phyloP scores from a whole-genome alignment of 352 stramenopile genomes.

The Phytophthora fragariaefolia region DNA sequence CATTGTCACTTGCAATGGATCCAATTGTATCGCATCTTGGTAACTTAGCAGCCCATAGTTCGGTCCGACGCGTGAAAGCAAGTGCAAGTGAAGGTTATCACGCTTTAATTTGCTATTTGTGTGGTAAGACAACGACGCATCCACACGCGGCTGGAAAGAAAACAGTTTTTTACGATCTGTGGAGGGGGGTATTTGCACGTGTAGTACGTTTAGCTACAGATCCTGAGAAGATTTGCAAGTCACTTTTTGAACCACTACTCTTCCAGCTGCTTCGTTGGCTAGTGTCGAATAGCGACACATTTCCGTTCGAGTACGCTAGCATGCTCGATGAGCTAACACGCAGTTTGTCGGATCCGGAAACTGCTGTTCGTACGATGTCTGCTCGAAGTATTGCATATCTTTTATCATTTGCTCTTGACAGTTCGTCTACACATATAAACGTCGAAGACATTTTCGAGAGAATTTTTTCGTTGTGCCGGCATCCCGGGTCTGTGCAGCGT shows the following conservation, averaged over 20 bases:
- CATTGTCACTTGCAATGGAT: constrained; percentile 52
- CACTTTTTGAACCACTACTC: constrained; percentile 75
- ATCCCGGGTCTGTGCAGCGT: constrained; percentile 65
- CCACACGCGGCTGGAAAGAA: constrained; percentile 66
- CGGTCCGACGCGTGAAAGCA: constrained; percentile 66
- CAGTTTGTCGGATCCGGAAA: constrained; percentile 60
- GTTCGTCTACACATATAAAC: constrained; percentile 31
- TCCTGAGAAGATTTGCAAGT: constrained; percentile 70
- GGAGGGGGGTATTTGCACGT: constrained; percentile 55
- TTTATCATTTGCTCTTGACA: constrained; percentile 55
- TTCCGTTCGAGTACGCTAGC: constrained; percentile 71
- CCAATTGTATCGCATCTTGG: constrained; percentile 60
- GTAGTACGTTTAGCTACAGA: constrained; percentile 71
- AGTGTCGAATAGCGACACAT: constrained; percentile 56
- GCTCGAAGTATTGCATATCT: constrained; percentile 64
- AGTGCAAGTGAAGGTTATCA: constrained; percentile 75
- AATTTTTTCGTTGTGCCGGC: constrained; percentile 75
- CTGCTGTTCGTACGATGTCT: constrained; percentile 66
- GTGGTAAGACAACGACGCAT: constrained; percentile 71
- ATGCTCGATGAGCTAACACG: constrained; percentile 65
- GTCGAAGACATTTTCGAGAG: constrained; percentile 68
- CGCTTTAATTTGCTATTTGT: constrained; percentile 71
- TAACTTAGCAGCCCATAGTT: constrained; percentile 53
- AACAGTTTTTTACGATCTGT: constrained; percentile 68
- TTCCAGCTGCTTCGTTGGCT: constrained; percentile 82